phyloP scores from a whole-genome alignment of 441 rosid species.

The Populus tomentosa region DNA sequence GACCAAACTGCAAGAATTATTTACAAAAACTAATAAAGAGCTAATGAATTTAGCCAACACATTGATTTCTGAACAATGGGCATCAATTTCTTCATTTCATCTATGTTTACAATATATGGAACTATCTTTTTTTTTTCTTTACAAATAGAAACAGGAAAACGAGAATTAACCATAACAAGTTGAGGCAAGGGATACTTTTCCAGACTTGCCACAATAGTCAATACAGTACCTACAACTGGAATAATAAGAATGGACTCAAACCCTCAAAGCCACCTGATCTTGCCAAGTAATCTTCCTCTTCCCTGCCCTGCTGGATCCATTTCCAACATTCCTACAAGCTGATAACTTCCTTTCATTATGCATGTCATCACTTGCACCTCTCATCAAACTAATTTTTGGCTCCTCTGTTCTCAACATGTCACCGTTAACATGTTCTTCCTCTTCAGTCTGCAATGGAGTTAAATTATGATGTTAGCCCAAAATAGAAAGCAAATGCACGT shows the following conservation, averaged over 20 bases:
- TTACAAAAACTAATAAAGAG: neutral
- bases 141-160: slow-evolving; percentile 9
- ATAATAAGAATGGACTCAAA: slow-evolving; percentile 26
- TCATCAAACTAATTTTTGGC: slow-evolving; percentile 29
- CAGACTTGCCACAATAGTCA: slow-evolving; percentile 20
- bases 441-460: slow-evolving; percentile 55
- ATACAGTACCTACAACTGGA: slow-evolving; percentile 8
- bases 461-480: slow-evolving; percentile 14
- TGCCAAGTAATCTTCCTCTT: slow-evolving; percentile 97
- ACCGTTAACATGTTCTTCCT: slow-evolving; percentile 52
- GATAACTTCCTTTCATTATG: slow-evolving; percentile 46
- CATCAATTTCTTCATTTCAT: slow-evolving; percentile 16
- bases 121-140: slow-evolving; percentile 14
- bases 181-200: slow-evolving; percentile 12
- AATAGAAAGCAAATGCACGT: neutral
- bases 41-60: neutral
- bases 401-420: slow-evolving; percentile 42
- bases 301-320: slow-evolving; percentile 47
- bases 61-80: neutral
- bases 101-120: slow-evolving; percentile 18
- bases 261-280: slow-evolving; percentile 85
- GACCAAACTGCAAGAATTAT: neutral
- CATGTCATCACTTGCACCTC: slow-evolving; percentile 44
- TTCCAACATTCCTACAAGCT: slow-evolving; percentile 54
- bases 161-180: slow-evolving; percentile 3